These are phyloP conservation scores for Jaapia argillacea DNA, from an alignment of 768 basidiomycete genomes.

Conservation along the genomic window DNA sequence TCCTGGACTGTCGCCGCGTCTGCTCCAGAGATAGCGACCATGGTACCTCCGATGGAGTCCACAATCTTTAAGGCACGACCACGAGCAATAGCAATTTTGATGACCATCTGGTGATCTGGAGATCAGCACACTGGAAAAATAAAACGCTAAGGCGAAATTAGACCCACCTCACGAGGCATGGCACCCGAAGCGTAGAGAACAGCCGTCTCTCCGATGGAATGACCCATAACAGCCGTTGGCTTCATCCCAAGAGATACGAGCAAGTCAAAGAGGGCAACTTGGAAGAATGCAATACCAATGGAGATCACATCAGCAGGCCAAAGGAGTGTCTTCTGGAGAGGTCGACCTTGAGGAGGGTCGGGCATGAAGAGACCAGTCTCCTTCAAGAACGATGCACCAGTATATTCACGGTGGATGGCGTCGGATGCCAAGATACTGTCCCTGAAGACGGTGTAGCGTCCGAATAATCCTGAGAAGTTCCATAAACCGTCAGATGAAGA, in stretches of 20 bases:
- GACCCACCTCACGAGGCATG: conserved; percentile 14
- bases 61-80: conserved; percentile 21
- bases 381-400: conserved; percentile 23
- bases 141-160: not conserved
- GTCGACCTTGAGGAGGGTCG: not conserved
- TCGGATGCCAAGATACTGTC: conserved; percentile 26
- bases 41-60: conserved; percentile 22
- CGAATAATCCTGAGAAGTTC: conserved; percentile 21
- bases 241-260: conserved; percentile 21
- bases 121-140: no score
- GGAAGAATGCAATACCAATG: conserved; percentile 28
- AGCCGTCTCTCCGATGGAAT: conserved; percentile 32
- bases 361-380: conserved; percentile 23
- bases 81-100: conserved; percentile 29
- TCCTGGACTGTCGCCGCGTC: not conserved
- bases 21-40: conserved; percentile 24
- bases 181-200: conserved; percentile 31
- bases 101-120: conserved; percentile 17
- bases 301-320: conserved; percentile 23
- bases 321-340: not conserved
- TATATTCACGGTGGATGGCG: conserved; percentile 15
- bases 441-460: conserved; percentile 22
- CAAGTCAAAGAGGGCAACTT: conserved; percentile 32
- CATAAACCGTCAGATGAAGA: not conserved
- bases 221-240: conserved; percentile 27